These are phyloP conservation scores for Cryphonectria radicalis DNA, from an alignment of 2,329 filamentous ascomycete genomes.

Conservation along the genomic window DNA sequence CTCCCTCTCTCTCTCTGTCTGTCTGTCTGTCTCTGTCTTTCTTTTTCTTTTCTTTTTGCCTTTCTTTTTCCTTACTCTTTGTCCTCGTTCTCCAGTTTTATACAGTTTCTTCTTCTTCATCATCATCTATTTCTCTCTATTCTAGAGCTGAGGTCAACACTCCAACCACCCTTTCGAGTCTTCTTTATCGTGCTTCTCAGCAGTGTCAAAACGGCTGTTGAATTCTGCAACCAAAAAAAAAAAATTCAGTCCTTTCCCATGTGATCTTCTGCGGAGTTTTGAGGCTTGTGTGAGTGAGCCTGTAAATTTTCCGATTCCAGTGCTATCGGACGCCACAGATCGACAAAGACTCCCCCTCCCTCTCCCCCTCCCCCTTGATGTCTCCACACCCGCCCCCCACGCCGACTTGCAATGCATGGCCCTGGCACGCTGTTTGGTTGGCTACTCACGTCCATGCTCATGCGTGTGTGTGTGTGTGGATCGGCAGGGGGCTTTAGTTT, in stretches of 20 bases:
- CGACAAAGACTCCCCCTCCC: background rate
- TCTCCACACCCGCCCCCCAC: background rate
- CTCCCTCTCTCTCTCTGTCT: too few species aligned
- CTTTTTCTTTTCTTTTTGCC: too few species aligned
- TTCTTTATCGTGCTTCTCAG: background rate
- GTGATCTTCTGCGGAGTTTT: background rate
- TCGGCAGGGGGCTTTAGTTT: background rate
- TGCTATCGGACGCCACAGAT: background rate
- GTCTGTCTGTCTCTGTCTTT: too few species aligned
- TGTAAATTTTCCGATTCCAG: background rate
- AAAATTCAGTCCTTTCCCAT: background rate
- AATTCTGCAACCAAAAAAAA: background rate
- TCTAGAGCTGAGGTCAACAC: background rate
- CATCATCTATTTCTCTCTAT: background rate
- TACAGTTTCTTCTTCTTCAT: too few species aligned
- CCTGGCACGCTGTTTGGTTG: background rate
- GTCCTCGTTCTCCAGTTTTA: too few species aligned
- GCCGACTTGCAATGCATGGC: background rate
- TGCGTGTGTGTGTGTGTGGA: background rate
- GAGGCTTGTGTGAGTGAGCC: background rate
- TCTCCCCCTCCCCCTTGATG: background rate
- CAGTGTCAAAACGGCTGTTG: background rate
- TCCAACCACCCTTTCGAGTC: background rate
- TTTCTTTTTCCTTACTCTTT: background rate
- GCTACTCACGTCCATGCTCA: background rate